Conservation (phyloP, 2,329 filamentous ascomycete genomes). For the Lasiodiplodia sp. region DNA sequence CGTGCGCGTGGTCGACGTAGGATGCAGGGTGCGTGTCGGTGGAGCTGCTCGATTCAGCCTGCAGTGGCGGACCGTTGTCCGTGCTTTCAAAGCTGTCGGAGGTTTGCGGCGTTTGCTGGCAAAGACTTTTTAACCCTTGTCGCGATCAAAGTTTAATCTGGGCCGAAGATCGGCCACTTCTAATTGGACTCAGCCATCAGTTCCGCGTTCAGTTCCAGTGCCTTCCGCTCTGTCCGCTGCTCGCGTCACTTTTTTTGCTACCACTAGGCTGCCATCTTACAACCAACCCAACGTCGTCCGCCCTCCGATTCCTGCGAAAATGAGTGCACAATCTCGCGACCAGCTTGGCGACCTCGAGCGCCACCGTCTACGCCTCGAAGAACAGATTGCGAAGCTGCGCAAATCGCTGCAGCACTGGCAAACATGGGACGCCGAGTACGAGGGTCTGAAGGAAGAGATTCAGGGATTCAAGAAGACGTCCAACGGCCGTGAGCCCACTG, state of each 20-base stretch:
- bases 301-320: constrained; percentile 5
- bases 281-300: neutral
- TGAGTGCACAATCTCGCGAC: constrained; percentile 44
- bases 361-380: constrained; percentile 77
- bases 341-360: constrained; percentile 74
- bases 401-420: constrained; percentile 87
- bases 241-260: constrained; percentile 25
- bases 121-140: neutral
- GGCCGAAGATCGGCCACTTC: neutral
- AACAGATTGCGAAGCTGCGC: constrained; percentile 75
- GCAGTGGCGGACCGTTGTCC: constrained; percentile 7
- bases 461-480: constrained; percentile 54
- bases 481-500: constrained; percentile 29
- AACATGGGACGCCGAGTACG: constrained; percentile 90
- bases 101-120: constrained; percentile 17
- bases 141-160: neutral
- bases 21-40: constrained; percentile 26
- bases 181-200: neutral
- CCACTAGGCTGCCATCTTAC: constrained; percentile 1
- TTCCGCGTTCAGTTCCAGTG: constrained; percentile 1
- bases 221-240: constrained; percentile 20
- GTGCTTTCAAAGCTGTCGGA: constrained; percentile 18
- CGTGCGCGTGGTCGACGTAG: constrained; percentile 8
- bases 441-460: constrained; percentile 85
- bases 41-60: constrained; percentile 21